phyloP scores from a whole-genome alignment of 1,139 yeast species.

The Candida pseudocylindracea region DNA sequence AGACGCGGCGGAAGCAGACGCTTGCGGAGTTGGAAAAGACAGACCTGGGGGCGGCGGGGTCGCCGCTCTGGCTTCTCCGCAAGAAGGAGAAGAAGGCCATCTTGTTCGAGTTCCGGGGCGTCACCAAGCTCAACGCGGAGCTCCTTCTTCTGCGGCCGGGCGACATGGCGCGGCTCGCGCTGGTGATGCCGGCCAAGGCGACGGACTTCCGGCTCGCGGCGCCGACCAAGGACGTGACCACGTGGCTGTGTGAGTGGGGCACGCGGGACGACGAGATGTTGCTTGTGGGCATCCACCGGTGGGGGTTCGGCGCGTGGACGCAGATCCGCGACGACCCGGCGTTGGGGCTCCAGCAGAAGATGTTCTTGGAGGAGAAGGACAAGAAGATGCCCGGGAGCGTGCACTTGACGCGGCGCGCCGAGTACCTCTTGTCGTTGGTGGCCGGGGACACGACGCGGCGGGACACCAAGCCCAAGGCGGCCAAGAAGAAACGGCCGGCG shows the following conservation, averaged over 20 bases:
- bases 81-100: conserved; percentile 74
- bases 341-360: conserved; percentile 64
- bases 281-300: conserved; percentile 68
- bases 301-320: conserved; percentile 93
- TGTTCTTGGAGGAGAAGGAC: conserved; percentile 29
- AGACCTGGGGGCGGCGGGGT: conserved; percentile 25
- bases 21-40: conserved; percentile 37
- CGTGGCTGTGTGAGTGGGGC: conserved; percentile 85
- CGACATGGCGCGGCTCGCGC: conserved; percentile 49
- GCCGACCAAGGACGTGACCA: conserved; percentile 61
- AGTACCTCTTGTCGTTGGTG: conserved; percentile 50
- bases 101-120: conserved; percentile 73
- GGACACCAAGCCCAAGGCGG: conserved; percentile 3
- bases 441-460: conserved; percentile 19
- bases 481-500: background rate
- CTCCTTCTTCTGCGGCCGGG: conserved; percentile 59
- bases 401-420: conserved; percentile 85
- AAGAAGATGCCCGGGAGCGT: conserved; percentile 82
- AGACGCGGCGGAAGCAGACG: conserved; percentile 29
- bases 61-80: conserved; percentile 28
- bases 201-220: conserved; percentile 31
- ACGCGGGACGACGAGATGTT: conserved; percentile 70
- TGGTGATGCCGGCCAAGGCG: conserved; percentile 34
- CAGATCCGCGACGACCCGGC: conserved; percentile 92
- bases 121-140: conserved; percentile 82